Evolutionary conservation across 192 early-diverging fungal species (phyloP).

Genomic region (Allomyces macrogynus): DNA sequence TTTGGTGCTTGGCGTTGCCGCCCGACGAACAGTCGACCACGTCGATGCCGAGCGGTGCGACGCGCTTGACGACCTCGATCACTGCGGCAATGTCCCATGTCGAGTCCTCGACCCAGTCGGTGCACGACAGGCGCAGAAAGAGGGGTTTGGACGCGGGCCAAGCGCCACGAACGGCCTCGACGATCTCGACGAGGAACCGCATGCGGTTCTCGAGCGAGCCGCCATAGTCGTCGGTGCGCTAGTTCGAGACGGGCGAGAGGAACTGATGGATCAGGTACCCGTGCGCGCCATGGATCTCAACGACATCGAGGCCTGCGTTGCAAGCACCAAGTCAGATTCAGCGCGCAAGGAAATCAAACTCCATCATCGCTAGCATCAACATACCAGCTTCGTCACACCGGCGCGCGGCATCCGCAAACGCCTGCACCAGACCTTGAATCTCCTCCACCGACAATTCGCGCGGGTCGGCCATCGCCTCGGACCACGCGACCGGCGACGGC

Average conservation of each 20-base stretch:
- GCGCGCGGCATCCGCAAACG: slow-evolving; percentile 44
- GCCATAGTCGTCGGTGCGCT: slow-evolving; percentile 78
- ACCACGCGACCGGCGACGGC: slow-evolving; percentile 32
- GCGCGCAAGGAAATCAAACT: too few relatives aligned
- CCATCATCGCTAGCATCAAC: too few relatives aligned
- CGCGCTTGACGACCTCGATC: slow-evolving; percentile 28
- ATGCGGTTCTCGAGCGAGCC: slow-evolving; percentile 76
- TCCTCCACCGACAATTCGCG: slow-evolving; percentile 40
- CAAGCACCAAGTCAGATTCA: too few relatives aligned
- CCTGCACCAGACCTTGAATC: slow-evolving; percentile 38
- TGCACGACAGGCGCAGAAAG: slow-evolving; percentile 60
- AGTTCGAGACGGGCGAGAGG: slow-evolving; percentile 56
- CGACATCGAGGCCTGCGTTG: slow-evolving; percentile 47
- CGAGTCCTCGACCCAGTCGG: slow-evolving; percentile 44
- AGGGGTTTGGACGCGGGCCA: slow-evolving; percentile 68
- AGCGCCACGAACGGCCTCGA: slow-evolving; percentile 31
- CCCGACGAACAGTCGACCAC: slow-evolving; percentile 64
- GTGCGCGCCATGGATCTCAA: slow-evolving; percentile 81
- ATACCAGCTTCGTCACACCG: slow-evolving; percentile 41
- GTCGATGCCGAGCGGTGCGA: slow-evolving; percentile 54
- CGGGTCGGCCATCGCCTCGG: slow-evolving; percentile 18
- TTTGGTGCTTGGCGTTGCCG: slow-evolving; percentile 30
- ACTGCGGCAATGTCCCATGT: slow-evolving; percentile 57
- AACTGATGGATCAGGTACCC: slow-evolving; percentile 74
- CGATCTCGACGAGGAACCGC: slow-evolving; percentile 51